phyloP scores from a whole-genome alignment of 176 grass and related monocot species.

The maize (Zea mays) region DNA sequence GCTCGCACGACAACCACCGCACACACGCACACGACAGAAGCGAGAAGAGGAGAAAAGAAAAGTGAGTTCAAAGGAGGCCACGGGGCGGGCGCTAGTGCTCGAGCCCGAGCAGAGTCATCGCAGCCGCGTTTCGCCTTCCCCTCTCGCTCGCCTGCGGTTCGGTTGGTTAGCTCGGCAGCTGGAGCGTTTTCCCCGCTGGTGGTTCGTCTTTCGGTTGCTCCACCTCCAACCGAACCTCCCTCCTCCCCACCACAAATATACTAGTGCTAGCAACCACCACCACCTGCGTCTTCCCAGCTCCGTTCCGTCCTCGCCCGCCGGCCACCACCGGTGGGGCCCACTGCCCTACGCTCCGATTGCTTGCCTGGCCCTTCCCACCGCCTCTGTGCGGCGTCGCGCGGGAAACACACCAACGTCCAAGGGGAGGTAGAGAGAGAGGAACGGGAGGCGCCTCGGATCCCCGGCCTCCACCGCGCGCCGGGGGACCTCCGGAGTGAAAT shows the following conservation, averaged over 20 bases:
- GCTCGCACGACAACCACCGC: constrained; percentile 32
- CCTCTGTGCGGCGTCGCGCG: constrained; percentile 7
- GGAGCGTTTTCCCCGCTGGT: no score
- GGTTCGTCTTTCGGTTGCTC: neutral
- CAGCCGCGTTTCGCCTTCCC: no score
- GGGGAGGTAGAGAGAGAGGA: neutral
- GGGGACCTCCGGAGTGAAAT: constrained; percentile 46
- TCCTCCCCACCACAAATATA: constrained; percentile 8
- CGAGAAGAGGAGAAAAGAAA: neutral
- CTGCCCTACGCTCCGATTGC: neutral
- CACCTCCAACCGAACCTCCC: neutral
- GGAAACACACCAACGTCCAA: neutral
- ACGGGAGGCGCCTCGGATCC: constrained; percentile 10
- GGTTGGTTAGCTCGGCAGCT: no score
- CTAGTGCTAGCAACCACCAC: neutral
- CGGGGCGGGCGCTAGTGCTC: constrained; percentile 1
- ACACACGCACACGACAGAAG: neutral
- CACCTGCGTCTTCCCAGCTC: neutral
- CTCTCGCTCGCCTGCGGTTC: neutral
- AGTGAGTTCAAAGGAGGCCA: neutral
- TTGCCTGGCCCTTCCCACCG: neutral
- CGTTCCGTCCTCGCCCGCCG: constrained; percentile 36
- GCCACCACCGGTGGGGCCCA: constrained; percentile 7
- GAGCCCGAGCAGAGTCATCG: neutral
- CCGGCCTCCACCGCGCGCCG: constrained; percentile 16